Evolutionary conservation across 768 basidiomycete genomes (phyloP).

Genomic region (Ramaria sp.): DNA sequence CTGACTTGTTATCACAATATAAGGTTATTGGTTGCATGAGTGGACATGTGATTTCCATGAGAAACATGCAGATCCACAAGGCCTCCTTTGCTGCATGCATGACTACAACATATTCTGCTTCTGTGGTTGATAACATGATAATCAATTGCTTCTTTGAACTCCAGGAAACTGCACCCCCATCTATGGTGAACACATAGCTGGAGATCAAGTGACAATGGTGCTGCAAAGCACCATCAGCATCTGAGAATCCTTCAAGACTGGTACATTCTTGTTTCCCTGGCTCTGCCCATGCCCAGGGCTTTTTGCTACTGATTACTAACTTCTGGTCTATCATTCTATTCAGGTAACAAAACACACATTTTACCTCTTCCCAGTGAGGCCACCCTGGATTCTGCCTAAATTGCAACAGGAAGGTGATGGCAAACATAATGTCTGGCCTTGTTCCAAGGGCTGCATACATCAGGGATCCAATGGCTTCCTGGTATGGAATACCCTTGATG

Average conservation of each 20-base stretch:
- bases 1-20: constrained; percentile 22
- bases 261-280: background rate
- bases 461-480: constrained; percentile 17
- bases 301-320: no score
- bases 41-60: constrained; percentile 6
- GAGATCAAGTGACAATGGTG: background rate
- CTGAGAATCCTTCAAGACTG: background rate
- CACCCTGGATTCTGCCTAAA: no score
- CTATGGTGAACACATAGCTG: background rate
- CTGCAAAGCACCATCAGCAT: background rate
- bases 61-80: constrained; percentile 9
- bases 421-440: no score
- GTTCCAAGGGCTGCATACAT: constrained; percentile 16
- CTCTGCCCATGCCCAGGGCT: background rate
- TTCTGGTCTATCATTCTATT: no score
- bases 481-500: constrained; percentile 1
- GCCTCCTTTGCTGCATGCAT: constrained; percentile 12
- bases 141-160: background rate
- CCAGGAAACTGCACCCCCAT: background rate
- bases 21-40: constrained; percentile 7
- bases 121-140: no score
- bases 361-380: no score
- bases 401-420: no score
- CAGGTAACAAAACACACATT: no score
- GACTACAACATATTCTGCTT: constrained; percentile 6